A percentile compares a stretch with the other conserved stretches of the same genome.
phyloP scores from a whole-genome alignment of 306 rosid species.

The Herpetospermum pedunculosum region DNA sequence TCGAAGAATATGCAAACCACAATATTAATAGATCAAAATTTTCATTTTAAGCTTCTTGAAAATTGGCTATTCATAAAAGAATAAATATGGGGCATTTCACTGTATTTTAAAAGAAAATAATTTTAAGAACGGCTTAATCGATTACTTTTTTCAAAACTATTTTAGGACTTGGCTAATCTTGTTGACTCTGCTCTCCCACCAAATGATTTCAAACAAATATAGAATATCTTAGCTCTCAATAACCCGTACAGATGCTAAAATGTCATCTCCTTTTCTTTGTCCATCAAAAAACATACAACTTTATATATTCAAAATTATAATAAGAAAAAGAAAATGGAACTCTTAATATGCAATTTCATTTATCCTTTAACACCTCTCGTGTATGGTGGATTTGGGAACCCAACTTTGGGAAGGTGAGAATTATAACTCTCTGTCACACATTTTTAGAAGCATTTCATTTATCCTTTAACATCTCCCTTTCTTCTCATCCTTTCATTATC shows the following conservation, averaged over 20 bases:
- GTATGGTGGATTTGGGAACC: too few species aligned
- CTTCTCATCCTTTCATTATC: too few species aligned
- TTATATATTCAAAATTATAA: too few species aligned
- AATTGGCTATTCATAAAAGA: background rate
- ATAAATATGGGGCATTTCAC: background rate
- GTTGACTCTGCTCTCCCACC: background rate
- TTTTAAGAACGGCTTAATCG: too few species aligned
- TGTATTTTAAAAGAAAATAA: background rate
- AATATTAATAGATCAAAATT: background rate
- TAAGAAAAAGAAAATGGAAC: too few species aligned
- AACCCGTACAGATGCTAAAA: constrained; percentile 83
- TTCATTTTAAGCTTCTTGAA: background rate
- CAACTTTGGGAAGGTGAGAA: too few species aligned
- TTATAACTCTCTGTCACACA: too few species aligned
- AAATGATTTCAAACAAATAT: background rate
- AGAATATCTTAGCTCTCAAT: constrained; percentile 58
- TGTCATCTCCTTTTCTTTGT: constrained; percentile 76
- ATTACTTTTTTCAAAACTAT: background rate
- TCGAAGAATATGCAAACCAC: background rate
- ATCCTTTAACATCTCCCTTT: too few species aligned
- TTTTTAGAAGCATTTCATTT: too few species aligned
- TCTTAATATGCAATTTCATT: too few species aligned
- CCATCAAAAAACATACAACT: too few species aligned
- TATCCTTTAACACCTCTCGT: too few species aligned
- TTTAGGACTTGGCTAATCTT: background rate